Base-by-base conservation (phyloP, 2,329 filamentous ascomycete genomes). In the Aspergillus sp. region DNA sequence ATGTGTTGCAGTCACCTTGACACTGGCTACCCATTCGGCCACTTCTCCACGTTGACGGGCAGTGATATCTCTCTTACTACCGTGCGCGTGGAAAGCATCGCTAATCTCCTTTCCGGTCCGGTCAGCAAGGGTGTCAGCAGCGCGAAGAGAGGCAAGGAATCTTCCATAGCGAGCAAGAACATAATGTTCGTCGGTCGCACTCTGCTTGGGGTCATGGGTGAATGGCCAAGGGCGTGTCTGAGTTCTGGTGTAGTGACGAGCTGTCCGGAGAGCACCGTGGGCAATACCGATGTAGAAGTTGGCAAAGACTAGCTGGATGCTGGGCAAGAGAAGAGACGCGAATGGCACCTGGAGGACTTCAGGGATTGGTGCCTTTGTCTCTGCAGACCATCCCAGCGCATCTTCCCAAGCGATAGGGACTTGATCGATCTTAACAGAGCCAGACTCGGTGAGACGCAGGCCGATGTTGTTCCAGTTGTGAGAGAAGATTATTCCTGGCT, bases 201-300 rank as follows among this genome's bases (percentile, higher is more conserved):
- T 72, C 3, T 76, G 69, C 46, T 84, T 85, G 59, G 78, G 76
- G 44, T 84, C 80, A 2, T 79, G 78, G 5, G 80, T 79, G 46
- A 68, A 85, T 0, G 82, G 81, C 81, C 82, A 86, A 0, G 82
- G 67, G 1, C 82, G 72, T 0, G 82, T 85, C 19, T 65, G 65
- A 26, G 71, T 73, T 2, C 61, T 63, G 0, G 81, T 85, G 49
- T 84, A 85, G 27, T 72, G 70, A 0, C 73, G 61, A 1, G 79
- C 80, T 35, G 72, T 73, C 6, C 75, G 66, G 0, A 85, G 66
- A 0, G 80, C 76, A 0, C 82, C 81, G 35, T 74, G 70, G 0
- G 80, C 77, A 47, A 84, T 84, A 2, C 81, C 81, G 1, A 84
- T 66, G 57, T 85, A 83, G 55, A 85, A 81, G 58, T 84, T 84